A percentile compares a stretch with the other conserved stretches of the same genome.
phyloP scores from a whole-genome alignment of 2,329 filamentous ascomycete species.

The Aspergillus fijiensis region DNA sequence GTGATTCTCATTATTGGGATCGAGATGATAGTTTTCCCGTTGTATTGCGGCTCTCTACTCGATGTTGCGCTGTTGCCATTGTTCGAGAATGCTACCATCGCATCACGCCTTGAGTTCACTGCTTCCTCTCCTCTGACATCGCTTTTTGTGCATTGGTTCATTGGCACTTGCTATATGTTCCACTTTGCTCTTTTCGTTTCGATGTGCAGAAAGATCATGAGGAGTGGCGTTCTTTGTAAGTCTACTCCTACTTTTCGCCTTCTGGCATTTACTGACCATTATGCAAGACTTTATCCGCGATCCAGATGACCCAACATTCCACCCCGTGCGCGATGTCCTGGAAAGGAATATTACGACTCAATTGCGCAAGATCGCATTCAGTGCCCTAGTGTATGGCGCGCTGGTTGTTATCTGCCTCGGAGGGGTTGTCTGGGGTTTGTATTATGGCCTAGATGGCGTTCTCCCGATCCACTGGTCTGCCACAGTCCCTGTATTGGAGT shows the following conservation, averaged over 20 bases:
- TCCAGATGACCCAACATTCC: slow-evolving; percentile 96
- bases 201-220: slow-evolving; percentile 98
- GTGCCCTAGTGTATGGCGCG: slow-evolving; percentile 90
- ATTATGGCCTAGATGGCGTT: slow-evolving; percentile 65
- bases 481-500: slow-evolving; percentile 88
- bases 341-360: slow-evolving; percentile 91
- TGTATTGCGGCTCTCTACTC: slow-evolving; percentile 90
- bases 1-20: slow-evolving; percentile 98
- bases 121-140: slow-evolving; percentile 79
- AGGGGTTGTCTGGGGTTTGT: slow-evolving; percentile 91
- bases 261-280: slow-evolving; percentile 2
- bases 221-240: slow-evolving; percentile 86
- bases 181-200: slow-evolving; percentile 98
- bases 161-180: slow-evolving; percentile 99
- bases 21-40: slow-evolving; percentile 95
- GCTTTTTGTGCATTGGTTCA: slow-evolving; percentile 97
- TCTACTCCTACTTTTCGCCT: slow-evolving; percentile 22
- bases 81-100: slow-evolving; percentile 76
- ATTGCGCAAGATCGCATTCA: slow-evolving; percentile 93
- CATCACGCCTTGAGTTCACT: slow-evolving; percentile 76
- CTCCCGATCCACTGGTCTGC: slow-evolving; percentile 92
- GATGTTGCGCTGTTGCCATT: slow-evolving; percentile 86
- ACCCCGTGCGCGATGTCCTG: slow-evolving; percentile 93
- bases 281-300: slow-evolving; percentile 86
- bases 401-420: slow-evolving; percentile 90